Conservation (phyloP, 352 stramenopile species). For the Globisporangium megalacanthum region DNA sequence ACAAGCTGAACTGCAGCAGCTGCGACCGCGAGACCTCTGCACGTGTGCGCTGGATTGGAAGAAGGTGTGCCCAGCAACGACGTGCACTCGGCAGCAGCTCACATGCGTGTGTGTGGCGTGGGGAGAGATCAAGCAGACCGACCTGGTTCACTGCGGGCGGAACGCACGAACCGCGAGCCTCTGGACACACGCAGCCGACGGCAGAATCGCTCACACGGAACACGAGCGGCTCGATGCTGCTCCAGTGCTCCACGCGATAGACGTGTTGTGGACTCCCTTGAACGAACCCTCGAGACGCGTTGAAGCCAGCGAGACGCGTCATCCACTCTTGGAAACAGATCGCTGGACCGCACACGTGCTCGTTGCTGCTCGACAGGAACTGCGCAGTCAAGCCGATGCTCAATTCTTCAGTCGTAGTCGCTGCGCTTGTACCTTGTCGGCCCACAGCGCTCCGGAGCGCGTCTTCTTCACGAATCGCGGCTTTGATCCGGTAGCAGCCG, state of each 20-base stretch:
- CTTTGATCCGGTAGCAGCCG: conserved; percentile 24
- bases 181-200: background rate
- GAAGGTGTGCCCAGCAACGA: background rate
- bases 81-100: background rate
- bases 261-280: background rate
- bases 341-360: background rate
- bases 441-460: background rate
- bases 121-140: conserved; percentile 6
- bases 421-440: background rate
- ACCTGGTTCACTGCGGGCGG: background rate
- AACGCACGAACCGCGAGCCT: background rate
- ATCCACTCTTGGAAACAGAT: background rate
- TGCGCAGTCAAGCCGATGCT: conserved; percentile 2
- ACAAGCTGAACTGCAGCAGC: conserved; percentile 10
- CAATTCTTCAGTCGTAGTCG: conserved; percentile 6
- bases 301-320: background rate
- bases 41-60: background rate
- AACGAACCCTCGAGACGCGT: background rate
- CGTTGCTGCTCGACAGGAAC: background rate
- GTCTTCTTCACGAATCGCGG: conserved; percentile 7
- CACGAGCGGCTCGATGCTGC: conserved; percentile 3
- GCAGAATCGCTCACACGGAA: background rate
- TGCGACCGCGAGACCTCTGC: background rate
- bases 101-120: background rate
- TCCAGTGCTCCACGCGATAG: conserved; percentile 6